A percentile compares a stretch with the other conserved stretches of the same genome.
These are phyloP conservation scores for Neofusicoccum cordaticola DNA, from an alignment of 2,329 filamentous ascomycete genomes.

Conservation along the genomic window DNA sequence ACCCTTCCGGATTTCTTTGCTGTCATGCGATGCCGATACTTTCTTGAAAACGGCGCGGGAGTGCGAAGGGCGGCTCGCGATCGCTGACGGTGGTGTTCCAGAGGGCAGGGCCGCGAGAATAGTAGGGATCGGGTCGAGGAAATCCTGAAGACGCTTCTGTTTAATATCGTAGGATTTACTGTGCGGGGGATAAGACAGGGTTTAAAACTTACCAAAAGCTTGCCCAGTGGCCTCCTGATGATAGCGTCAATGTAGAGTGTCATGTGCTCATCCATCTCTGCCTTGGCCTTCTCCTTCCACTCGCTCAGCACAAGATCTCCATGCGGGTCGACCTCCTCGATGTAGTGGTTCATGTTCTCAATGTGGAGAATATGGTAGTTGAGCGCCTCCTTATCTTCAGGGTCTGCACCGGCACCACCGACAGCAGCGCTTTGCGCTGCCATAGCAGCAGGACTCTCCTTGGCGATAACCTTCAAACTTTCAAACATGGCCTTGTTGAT, in stretches of 20 bases:
- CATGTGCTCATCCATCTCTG: slow-evolving; percentile 84
- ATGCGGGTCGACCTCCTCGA: slow-evolving; percentile 80
- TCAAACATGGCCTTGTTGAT: slow-evolving; percentile 97
- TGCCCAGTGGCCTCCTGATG: slow-evolving; percentile 83
- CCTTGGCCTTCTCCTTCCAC: slow-evolving; percentile 75
- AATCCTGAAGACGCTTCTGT: slow-evolving; percentile 54
- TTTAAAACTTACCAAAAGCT: slow-evolving; percentile 59
- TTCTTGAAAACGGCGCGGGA: slow-evolving; percentile 83
- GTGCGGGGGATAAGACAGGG: background rate
- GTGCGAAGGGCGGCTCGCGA: slow-evolving; percentile 80
- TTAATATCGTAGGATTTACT: slow-evolving; percentile 12
- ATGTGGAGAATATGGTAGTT: slow-evolving; percentile 98
- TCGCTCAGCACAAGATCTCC: slow-evolving; percentile 73
- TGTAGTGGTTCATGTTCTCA: slow-evolving; percentile 98
- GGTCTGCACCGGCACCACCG: slow-evolving; percentile 43
- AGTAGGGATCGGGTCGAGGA: slow-evolving; percentile 83
- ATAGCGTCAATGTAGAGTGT: slow-evolving; percentile 82
- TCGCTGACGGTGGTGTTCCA: slow-evolving; percentile 50
- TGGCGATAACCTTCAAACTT: slow-evolving; percentile 90
- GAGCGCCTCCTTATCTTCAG: slow-evolving; percentile 91
- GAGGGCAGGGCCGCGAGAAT: slow-evolving; percentile 54
- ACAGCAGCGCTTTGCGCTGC: slow-evolving; percentile 51
- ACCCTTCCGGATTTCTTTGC: slow-evolving; percentile 83
- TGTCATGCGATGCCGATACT: slow-evolving; percentile 74
- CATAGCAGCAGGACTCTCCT: slow-evolving; percentile 56